These are phyloP conservation scores for Grammothele lineata DNA, from an alignment of 768 basidiomycete species.

Conservation along the genomic window DNA sequence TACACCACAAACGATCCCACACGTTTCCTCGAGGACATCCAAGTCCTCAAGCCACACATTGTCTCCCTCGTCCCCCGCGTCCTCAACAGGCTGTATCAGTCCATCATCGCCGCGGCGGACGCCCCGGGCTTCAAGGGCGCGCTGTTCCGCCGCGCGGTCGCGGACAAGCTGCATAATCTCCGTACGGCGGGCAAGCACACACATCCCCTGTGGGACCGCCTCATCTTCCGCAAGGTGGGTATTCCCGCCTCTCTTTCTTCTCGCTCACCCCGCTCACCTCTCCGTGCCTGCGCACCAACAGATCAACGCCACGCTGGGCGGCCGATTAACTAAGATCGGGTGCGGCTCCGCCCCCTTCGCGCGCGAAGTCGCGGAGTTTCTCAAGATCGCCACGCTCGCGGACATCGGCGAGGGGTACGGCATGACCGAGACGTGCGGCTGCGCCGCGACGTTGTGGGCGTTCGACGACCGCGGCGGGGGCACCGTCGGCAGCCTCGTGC, in stretches of 20 bases:
- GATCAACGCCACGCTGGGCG: constrained; percentile 82
- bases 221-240: constrained; percentile 89
- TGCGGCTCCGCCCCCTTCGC: constrained; percentile 91
- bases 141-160: constrained; percentile 75
- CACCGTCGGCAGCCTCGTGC: constrained; percentile 76
- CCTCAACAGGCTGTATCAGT: constrained; percentile 80
- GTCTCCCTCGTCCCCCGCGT: constrained; percentile 89
- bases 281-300: constrained; percentile 29
- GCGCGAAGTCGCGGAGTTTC: constrained; percentile 79
- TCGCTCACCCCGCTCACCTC: too few species aligned
- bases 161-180: constrained; percentile 69
- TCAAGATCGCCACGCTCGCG: constrained; percentile 77
- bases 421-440: constrained; percentile 82
- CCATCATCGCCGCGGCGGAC: constrained; percentile 65
- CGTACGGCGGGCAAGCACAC: constrained; percentile 62
- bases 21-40: constrained; percentile 85
- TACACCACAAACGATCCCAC: constrained; percentile 87
- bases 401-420: constrained; percentile 85
- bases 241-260: neutral
- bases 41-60: constrained; percentile 76
- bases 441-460: constrained; percentile 49
- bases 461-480: constrained; percentile 66
- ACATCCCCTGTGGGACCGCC: constrained; percentile 83
- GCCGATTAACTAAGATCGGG: constrained; percentile 59
- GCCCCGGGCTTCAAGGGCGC: constrained; percentile 79